Conservation (phyloP, 1,284 basidiomycete species). For the Trametes versicolor region DNA sequence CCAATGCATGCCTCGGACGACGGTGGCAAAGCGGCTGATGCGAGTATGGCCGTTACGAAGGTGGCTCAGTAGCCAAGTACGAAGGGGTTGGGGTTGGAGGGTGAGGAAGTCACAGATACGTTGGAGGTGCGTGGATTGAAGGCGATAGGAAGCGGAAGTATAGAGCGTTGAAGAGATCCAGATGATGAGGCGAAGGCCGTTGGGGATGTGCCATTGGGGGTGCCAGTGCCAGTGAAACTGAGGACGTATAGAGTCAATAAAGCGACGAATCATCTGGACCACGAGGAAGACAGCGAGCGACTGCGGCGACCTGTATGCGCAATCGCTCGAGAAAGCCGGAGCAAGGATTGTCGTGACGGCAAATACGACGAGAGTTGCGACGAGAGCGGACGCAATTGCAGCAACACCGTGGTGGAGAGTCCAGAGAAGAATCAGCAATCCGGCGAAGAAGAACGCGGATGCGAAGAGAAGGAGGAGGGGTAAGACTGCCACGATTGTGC, state of each 20-base stretch:
- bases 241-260: too few relatives aligned
- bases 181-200: too few relatives aligned
- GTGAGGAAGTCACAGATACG: too few relatives aligned
- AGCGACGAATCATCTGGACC: neutral
- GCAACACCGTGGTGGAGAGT: conserved; percentile 18
- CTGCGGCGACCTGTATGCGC: conserved; percentile 21
- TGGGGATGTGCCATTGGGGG: too few relatives aligned
- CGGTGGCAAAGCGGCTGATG: neutral
- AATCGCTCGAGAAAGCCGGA: conserved; percentile 13
- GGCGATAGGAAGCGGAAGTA: too few relatives aligned
- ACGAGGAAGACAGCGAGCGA: conserved; percentile 3
- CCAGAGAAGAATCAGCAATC: conserved; percentile 19
- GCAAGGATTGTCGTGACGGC: conserved; percentile 3
- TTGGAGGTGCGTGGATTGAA: too few relatives aligned
- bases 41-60: neutral
- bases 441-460: conserved; percentile 23
- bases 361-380: conserved; percentile 4
- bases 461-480: conserved; percentile 20
- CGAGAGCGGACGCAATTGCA: conserved; percentile 4
- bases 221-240: too few relatives aligned
- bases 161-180: too few relatives aligned
- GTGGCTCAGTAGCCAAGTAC: too few relatives aligned
- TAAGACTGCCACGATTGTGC: conserved; percentile 13
- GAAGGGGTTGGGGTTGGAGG: too few relatives aligned
- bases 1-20: neutral